A percentile compares a stretch with the other conserved stretches of the same genome.
Evolutionary conservation across 164 flowering plant genomes (phyloP).

Genomic region (Piper longum): DNA sequence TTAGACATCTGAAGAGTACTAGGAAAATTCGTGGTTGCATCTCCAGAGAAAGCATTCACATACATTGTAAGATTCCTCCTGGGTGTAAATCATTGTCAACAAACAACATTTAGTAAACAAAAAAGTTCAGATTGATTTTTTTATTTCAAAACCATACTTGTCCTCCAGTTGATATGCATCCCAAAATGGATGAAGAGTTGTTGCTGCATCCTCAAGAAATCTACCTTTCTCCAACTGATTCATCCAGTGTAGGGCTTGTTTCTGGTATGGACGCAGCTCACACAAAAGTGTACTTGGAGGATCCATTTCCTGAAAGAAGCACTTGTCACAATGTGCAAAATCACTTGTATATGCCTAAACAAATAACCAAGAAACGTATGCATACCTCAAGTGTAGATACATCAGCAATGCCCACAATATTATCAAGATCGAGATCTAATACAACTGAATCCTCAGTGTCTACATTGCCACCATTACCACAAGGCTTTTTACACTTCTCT

Average conservation of each 20-base stretch:
- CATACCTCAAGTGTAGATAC: slow-evolving; percentile 70
- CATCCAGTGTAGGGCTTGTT: slow-evolving; percentile 97
- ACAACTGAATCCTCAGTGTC: slow-evolving; percentile 45
- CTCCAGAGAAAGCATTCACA: slow-evolving; percentile 87
- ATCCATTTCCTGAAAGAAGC: slow-evolving; percentile 62
- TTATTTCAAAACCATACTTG: slow-evolving; percentile 25
- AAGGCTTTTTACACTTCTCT: slow-evolving; percentile 26
- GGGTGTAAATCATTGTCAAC: slow-evolving; percentile 8
- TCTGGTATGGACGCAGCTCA: slow-evolving; percentile 86
- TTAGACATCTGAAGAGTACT: slow-evolving; percentile 93
- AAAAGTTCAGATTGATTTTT: background rate
- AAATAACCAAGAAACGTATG: background rate
- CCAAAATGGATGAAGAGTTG: slow-evolving; percentile 96
- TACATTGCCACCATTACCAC: slow-evolving; percentile 23
- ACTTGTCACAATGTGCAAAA: background rate
- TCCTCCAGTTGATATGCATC: slow-evolving; percentile 77
- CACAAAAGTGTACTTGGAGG: slow-evolving; percentile 71
- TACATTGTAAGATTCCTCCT: slow-evolving; percentile 76
- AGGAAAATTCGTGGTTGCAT: slow-evolving; percentile 85
- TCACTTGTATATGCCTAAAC: background rate
- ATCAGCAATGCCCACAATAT: slow-evolving; percentile 65
- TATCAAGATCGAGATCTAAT: slow-evolving; percentile 73
- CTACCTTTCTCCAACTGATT: slow-evolving; percentile 60
- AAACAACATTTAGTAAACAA: background rate
- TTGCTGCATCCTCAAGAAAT: slow-evolving; percentile 51